A percentile compares a stretch with the other conserved stretches of the same genome.
phyloP scores from a whole-genome alignment of 345 rosid genomes.

The Gynandropsis gynandra region DNA sequence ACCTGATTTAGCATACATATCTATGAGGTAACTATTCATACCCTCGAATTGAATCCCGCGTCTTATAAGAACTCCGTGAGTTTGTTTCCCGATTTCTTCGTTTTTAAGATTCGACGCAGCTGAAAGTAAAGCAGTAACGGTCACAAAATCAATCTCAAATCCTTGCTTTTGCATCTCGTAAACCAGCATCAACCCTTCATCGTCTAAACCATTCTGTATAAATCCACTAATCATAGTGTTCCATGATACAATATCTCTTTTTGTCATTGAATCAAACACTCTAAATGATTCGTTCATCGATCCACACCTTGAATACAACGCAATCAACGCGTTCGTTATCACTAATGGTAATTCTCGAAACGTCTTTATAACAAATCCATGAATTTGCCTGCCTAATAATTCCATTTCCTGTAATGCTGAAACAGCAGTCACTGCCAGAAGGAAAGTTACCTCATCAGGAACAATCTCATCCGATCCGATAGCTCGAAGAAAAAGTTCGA shows the following conservation, averaged over 20 bases:
- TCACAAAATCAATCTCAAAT: constrained; percentile 55
- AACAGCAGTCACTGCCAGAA: constrained; percentile 53
- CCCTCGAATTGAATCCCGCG: constrained; percentile 56
- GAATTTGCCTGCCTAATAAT: constrained; percentile 54
- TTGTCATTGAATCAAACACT: constrained; percentile 57
- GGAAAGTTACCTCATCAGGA: constrained; percentile 61
- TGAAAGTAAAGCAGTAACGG: constrained; percentile 69
- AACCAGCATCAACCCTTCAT: constrained; percentile 79
- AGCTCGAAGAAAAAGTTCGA: constrained; percentile 55
- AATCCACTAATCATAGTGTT: constrained; percentile 80
- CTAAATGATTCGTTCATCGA: constrained; percentile 50
- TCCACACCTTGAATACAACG: constrained; percentile 77
- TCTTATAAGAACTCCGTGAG: constrained; percentile 74
- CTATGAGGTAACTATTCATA: constrained; percentile 73
- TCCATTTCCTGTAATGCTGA: constrained; percentile 60
- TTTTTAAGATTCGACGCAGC: constrained; percentile 79
- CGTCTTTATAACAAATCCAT: constrained; percentile 59
- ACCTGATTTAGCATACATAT: constrained; percentile 85
- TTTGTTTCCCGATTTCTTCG: constrained; percentile 62
- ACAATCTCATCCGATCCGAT: constrained; percentile 36
- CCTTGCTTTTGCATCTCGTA: constrained; percentile 83
- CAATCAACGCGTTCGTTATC: constrained; percentile 54
- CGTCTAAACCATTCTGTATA: constrained; percentile 71
- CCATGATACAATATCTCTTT: constrained; percentile 79
- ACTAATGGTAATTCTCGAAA: constrained; percentile 37